A percentile compares a stretch with the other conserved stretches of the same genome.
Conservation (phyloP, 2,329 filamentous ascomycete species). For the Colletotrichum sp. region DNA sequence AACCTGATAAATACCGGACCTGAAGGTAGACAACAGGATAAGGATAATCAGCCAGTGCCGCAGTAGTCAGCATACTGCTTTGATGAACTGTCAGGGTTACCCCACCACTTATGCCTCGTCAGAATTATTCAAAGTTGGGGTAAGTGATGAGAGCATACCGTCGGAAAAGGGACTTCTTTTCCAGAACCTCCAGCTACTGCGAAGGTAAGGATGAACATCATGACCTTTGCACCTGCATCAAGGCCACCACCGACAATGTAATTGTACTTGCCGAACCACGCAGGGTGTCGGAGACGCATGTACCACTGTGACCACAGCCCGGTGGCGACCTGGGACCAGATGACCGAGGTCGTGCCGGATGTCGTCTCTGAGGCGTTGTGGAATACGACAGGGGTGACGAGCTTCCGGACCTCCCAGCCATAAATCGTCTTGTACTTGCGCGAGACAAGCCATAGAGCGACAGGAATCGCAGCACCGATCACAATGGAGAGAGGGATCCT, state of each 20-base stretch:
- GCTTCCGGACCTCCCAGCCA: constrained; percentile 15
- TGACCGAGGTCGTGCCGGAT: constrained; percentile 16
- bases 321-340: constrained; percentile 28
- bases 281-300: constrained; percentile 27
- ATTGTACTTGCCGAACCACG: constrained; percentile 31
- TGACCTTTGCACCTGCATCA: constrained; percentile 25
- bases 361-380: constrained; percentile 18
- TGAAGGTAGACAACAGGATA: not conserved
- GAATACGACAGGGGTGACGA: constrained; percentile 16
- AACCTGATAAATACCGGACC: not conserved
- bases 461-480: constrained; percentile 31
- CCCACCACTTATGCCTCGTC: constrained; percentile 1
- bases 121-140: not conserved
- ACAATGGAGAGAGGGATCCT: constrained; percentile 43
- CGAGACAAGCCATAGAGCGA: constrained; percentile 3
- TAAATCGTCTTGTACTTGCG: constrained; percentile 15
- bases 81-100: not conserved
- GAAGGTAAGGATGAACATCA: constrained; percentile 26
- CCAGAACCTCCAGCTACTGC: constrained; percentile 23
- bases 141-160: not conserved
- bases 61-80: constrained; percentile 20
- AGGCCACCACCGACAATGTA: constrained; percentile 24
- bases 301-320: constrained; percentile 37
- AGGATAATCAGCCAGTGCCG: not conserved
- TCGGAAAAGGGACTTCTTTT: constrained; percentile 20